These are phyloP conservation scores for Ustilago sp. DNA, from an alignment of 1,284 basidiomycete species.

Conservation along the genomic window DNA sequence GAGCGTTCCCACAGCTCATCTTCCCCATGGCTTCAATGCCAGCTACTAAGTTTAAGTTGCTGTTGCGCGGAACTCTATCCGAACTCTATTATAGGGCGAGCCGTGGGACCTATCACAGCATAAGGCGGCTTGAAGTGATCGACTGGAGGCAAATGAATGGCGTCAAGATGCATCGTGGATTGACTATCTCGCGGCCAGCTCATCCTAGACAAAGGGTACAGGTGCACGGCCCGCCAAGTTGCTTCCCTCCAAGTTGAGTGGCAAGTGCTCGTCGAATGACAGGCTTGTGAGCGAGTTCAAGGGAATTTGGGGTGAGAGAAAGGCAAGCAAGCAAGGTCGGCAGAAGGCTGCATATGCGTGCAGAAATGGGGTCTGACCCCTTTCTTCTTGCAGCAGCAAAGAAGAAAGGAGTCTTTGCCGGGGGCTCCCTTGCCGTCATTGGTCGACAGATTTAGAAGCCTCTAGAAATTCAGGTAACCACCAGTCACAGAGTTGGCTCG, in stretches of 20 bases:
- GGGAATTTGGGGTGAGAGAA: not conserved
- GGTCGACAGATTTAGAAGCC: conserved; percentile 20
- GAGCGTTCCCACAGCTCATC: not conserved
- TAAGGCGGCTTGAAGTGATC: not conserved
- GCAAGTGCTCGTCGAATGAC: not conserved
- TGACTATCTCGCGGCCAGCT: not conserved
- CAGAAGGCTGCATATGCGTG: conserved; percentile 13
- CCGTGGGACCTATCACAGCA: no score
- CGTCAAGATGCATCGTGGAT: conserved; percentile 3
- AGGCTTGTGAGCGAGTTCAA: not conserved
- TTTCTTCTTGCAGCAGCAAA: not conserved
- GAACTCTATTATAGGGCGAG: no score
- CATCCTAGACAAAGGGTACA: not conserved
- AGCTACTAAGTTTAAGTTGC: no score
- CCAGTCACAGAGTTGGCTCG: not conserved
- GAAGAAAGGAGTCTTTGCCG: conserved; percentile 8
- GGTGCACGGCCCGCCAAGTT: not conserved
- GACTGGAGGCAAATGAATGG: not conserved
- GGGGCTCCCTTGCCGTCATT: conserved; percentile 32
- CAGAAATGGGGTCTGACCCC: conserved; percentile 18
- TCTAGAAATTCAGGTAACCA: not conserved
- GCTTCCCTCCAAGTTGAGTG: not conserved
- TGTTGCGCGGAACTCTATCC: not conserved
- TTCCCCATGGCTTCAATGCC: not conserved
- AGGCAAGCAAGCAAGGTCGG: not conserved